Evolutionary conservation across 2,329 filamentous ascomycete species (phyloP), one percentile per base, ranked within the genome.

Genomic region (Hypoxylon sp.): DNA sequence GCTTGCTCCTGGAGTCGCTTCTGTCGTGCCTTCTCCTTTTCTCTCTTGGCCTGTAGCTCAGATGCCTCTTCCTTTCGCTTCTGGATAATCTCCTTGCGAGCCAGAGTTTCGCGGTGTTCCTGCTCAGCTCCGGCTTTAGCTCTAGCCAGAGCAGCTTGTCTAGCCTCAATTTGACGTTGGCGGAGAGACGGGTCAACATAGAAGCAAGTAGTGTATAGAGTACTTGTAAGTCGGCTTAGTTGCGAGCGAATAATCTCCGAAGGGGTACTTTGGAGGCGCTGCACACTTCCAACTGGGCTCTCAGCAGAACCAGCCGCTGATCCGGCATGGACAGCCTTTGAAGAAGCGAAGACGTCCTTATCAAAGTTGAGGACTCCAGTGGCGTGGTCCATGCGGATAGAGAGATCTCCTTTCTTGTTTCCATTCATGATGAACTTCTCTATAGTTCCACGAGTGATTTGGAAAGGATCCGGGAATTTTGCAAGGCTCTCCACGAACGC

Each of bases 361-460:
- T 99, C 96, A 75, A 99, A 99, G 80, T 94, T 98, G 67, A 99
- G 89, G 53, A 98, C 93, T 67, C 96, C 94, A 59, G 94, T 95
- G 68, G 94, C 94, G 79, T 99, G 96, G 79, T 98, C 93, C 82
- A 98, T 93, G 68, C 96, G 94, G 75, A 99, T 97, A 59, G 96
- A 92, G 49, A 99, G 87, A 76, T 99, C 96, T 63, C 96, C 96
- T 89, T 99, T 99, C 90, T 99, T 99, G 88, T 97, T 98, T 71
- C 96, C 96, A 82, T 99, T 99, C 96, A 99, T 99, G 86, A 99
- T 98, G 86, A 99, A 99, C 85, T 98, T 99, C 86, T 99, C 96
- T 73, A 99, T 97, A 68, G 93, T 97, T 72, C 91, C 90, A 59
- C 92, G 90, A 70, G 89, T 92, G 73, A 98, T 94, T 82, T 98